Conservation (phyloP, 192 early-diverging fungal species). For the Linderina pennispora region DNA sequence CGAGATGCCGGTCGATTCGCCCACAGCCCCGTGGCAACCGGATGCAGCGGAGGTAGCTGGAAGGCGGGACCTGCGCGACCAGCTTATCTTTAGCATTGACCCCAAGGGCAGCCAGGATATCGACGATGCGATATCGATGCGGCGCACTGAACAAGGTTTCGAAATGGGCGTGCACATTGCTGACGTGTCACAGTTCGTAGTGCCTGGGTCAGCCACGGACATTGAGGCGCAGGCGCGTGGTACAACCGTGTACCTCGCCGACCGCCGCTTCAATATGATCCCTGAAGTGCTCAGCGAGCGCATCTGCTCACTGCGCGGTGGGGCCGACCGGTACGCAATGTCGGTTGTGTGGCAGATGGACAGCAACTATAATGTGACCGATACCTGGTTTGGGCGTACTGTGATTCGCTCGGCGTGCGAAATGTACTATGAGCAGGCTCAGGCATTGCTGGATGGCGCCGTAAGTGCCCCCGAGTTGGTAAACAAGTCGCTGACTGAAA, state of each 20-base stretch:
- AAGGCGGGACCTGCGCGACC: constrained; percentile 32
- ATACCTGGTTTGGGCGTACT: constrained; percentile 68
- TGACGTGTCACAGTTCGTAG: constrained; percentile 66
- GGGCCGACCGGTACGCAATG: constrained; percentile 64
- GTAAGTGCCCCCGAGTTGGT: constrained; percentile 38
- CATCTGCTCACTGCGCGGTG: constrained; percentile 62
- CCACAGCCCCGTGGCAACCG: constrained; percentile 51
- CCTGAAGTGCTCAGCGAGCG: constrained; percentile 66
- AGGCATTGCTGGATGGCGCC: constrained; percentile 57
- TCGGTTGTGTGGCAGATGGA: constrained; percentile 69
- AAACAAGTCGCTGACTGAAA: constrained; percentile 30
- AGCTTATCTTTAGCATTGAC: constrained; percentile 63
- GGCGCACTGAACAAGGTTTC: constrained; percentile 43
- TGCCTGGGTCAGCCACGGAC: constrained; percentile 57
- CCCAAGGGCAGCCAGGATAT: constrained; percentile 75
- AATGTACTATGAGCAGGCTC: constrained; percentile 74
- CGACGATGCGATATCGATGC: constrained; percentile 70
- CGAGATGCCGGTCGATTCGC: constrained; percentile 60
- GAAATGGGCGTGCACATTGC: constrained; percentile 78
- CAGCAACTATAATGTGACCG: constrained; percentile 31
- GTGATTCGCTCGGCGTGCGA: constrained; percentile 68
- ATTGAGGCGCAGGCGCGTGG: constrained; percentile 64
- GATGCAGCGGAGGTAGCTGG: constrained; percentile 16
- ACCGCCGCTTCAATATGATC: constrained; percentile 78
- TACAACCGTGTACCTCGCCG: constrained; percentile 73